Evolutionary conservation across 352 stramenopile genomes (phyloP).

Genomic region (Pythium volutum): DNA sequence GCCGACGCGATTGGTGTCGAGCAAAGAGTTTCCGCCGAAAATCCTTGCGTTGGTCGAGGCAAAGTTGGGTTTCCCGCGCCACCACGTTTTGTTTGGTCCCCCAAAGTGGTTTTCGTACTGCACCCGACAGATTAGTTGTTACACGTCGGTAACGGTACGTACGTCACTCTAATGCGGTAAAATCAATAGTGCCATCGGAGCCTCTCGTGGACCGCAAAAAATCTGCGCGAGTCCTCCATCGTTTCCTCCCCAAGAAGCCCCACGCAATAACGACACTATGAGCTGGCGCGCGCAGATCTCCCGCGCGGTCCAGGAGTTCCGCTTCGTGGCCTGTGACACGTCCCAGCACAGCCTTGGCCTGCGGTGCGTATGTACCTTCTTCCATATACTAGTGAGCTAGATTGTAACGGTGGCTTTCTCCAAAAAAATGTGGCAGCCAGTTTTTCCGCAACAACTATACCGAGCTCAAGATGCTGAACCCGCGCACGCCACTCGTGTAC

Average conservation of each 20-base stretch:
- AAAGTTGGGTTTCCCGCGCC: conserved; percentile 5
- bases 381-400: neutral
- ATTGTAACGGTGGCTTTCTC: too few species aligned
- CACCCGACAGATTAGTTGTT: conserved; percentile 9
- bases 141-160: neutral
- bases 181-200: conserved; percentile 16
- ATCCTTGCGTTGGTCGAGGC: neutral
- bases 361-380: conserved; percentile 42
- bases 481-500: conserved; percentile 80
- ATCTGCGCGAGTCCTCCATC: conserved; percentile 2
- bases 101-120: neutral
- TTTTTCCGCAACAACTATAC: conserved; percentile 88
- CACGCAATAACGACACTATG: conserved; percentile 37
- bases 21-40: conserved; percentile 5
- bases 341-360: conserved; percentile 82
- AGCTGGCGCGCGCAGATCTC: conserved; percentile 89
- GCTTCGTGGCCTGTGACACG: conserved; percentile 81
- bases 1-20: neutral
- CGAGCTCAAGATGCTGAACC: conserved; percentile 89
- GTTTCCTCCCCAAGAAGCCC: neutral
- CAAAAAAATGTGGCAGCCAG: too few species aligned
- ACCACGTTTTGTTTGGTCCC: neutral
- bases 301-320: conserved; percentile 77
- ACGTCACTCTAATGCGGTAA: conserved; percentile 19
- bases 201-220: conserved; percentile 7